These are phyloP conservation scores for Begonia masoniana DNA, from an alignment of 306 rosid genomes.

Conservation along the genomic window DNA sequence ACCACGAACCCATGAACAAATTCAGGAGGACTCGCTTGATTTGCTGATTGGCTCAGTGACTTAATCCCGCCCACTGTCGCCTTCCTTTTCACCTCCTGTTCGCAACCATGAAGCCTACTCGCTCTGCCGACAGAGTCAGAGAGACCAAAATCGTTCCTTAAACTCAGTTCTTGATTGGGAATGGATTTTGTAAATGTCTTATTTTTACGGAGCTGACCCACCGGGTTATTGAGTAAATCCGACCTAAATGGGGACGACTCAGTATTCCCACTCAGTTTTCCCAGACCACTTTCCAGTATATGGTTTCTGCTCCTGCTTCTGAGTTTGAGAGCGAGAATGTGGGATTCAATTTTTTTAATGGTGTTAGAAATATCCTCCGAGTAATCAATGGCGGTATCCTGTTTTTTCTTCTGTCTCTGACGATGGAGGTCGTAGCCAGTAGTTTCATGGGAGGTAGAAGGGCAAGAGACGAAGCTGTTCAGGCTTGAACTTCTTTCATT, in stretches of 20 bases:
- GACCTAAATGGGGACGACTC: conserved; percentile 8
- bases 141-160: background rate
- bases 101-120: background rate
- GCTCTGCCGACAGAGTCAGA: too few species aligned
- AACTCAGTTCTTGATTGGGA: background rate
- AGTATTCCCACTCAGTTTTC: background rate
- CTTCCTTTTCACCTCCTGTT: too few species aligned
- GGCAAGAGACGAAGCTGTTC: background rate
- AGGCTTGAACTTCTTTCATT: background rate
- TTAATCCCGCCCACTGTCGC: background rate
- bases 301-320: background rate
- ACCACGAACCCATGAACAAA: conserved; percentile 36
- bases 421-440: background rate
- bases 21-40: background rate
- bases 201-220: too few species aligned
- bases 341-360: conserved; percentile 41
- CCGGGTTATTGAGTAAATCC: conserved; percentile 2
- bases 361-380: conserved; percentile 32
- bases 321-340: conserved; percentile 35
- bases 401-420: background rate
- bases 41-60: background rate
- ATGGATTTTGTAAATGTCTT: background rate
- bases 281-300: background rate
- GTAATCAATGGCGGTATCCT: conserved; percentile 3
- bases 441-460: too few species aligned